Base-by-base conservation (phyloP, 129 eudicot species). In the Oenanthe sinensis region DNA sequence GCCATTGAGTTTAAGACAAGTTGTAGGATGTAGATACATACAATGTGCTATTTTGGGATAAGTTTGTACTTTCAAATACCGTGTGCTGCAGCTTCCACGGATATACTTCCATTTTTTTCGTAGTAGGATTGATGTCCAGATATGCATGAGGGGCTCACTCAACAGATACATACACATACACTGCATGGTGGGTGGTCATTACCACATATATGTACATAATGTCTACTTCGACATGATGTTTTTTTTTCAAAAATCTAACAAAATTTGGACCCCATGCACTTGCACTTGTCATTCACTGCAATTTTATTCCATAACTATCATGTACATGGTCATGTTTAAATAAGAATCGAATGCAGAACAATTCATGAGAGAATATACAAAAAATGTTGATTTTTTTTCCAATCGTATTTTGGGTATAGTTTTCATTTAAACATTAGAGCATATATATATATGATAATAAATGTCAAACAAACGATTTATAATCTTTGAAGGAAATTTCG, bases 211-310 rank as follows among this genome's bases (percentile, higher is more conserved):
- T 58, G 67, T 60, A 60, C 68, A 60, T 3, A n/a, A 5, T 2
- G 68, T 60, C 68, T 60, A 60, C 68, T 60, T 60, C 68, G n/a
- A 9, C 33, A 24, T 60, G 68, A 60, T 60, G 68, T 33, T 60
- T 60, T 60, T 10, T 24, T 14, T 16, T 50, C 8, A 2, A n/a
- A 2, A 8, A 8, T 60, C 28, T 30, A 60, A 60, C 68, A n/a
- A n/a, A 60, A n/a, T 58, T 58, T n/a, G 68, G 33, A n/a, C 68
- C 68, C 68, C 68, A 60, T 24, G 65, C 67, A 60, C 68, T 60
- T 60, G 68, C 68, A n/a, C 68, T 60, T 60, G 68, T 24, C 68
- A n/a, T 60, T 60, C 36, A 60, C 33, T 0, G 9, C 33, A 60
- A 60, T 60, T 60, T 24, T 24, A 24, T 24, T 60, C 30, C 65